Evolutionary conservation across 2,329 filamentous ascomycete genomes (phyloP).

Genomic region (Neodidymelliopsis sp.): DNA sequence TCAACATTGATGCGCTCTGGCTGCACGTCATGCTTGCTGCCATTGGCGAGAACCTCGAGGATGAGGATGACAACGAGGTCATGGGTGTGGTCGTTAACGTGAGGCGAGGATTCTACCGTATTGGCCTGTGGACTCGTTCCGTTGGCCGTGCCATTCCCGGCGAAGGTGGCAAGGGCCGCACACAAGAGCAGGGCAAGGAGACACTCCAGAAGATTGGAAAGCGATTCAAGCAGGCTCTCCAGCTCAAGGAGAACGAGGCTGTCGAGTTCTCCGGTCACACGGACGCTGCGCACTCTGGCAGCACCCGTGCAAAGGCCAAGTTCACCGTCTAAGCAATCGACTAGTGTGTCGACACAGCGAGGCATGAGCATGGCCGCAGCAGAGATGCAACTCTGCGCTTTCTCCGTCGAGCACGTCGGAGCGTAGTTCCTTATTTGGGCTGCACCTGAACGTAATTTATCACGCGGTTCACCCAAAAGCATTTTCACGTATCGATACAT

Average conservation of each 20-base stretch:
- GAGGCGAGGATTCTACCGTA: constrained; percentile 96
- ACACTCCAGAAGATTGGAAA: constrained; percentile 83
- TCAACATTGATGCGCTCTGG: constrained; percentile 96
- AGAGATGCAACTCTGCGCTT: constrained; percentile 11
- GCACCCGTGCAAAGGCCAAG: constrained; percentile 95
- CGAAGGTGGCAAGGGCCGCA: constrained; percentile 79
- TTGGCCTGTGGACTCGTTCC: constrained; percentile 96
- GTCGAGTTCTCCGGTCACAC: constrained; percentile 98
- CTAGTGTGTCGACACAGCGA: neutral
- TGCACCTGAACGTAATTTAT: constrained; percentile 30
- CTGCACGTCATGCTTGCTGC: constrained; percentile 95
- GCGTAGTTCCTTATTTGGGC: constrained; percentile 9
- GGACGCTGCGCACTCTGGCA: constrained; percentile 90
- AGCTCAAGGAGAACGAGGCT: constrained; percentile 75
- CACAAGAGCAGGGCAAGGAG: constrained; percentile 82
- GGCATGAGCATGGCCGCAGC: neutral
- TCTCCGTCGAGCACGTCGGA: constrained; percentile 8
- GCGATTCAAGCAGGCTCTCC: constrained; percentile 91
- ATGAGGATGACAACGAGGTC: constrained; percentile 92
- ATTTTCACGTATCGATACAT: constrained; percentile 37
- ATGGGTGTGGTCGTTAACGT: constrained; percentile 99
- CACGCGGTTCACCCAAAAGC: constrained; percentile 37
- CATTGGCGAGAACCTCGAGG: constrained; percentile 97
- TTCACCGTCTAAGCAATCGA: constrained; percentile 71
- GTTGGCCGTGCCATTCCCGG: constrained; percentile 83